A percentile compares a stretch with the other conserved stretches of the same genome.
phyloP scores from a whole-genome alignment of 2,329 filamentous ascomycete genomes.

The Gliomastix tumulicola region DNA sequence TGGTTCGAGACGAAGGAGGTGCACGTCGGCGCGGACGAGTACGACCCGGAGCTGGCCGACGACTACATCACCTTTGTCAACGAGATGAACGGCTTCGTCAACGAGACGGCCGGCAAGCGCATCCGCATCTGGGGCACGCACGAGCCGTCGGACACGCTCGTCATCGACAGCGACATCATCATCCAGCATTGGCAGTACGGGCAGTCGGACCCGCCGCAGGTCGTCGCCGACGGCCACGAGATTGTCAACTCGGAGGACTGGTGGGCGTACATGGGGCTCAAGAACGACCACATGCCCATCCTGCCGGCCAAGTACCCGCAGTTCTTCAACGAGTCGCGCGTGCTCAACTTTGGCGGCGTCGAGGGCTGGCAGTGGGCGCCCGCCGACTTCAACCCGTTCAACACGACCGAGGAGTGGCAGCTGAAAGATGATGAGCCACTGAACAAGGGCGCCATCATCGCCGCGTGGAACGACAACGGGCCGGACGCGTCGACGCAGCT shows the following conservation, averaged over 20 bases:
- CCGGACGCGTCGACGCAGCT: constrained; percentile 38
- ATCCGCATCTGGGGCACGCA: constrained; percentile 48
- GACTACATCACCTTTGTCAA: constrained; percentile 43
- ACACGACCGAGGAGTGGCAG: constrained; percentile 30
- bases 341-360: constrained; percentile 33
- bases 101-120: constrained; percentile 31
- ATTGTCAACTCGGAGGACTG: constrained; percentile 40
- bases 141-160: constrained; percentile 29
- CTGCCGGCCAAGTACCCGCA: constrained; percentile 36
- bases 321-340: constrained; percentile 34
- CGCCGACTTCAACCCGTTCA: constrained; percentile 32
- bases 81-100: constrained; percentile 35
- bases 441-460: constrained; percentile 27
- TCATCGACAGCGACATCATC: constrained; percentile 28
- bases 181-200: constrained; percentile 42
- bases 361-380: constrained; percentile 37
- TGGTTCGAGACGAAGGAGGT: constrained; percentile 50
- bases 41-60: constrained; percentile 31
- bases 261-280: constrained; percentile 48
- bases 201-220: constrained; percentile 33
- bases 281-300: constrained; percentile 42
- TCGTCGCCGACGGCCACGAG: constrained; percentile 26
- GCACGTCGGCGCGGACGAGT: constrained; percentile 50
- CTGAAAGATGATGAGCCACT: constrained; percentile 17
- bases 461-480: constrained; percentile 41